Evolutionary conservation across 257 asterid species (phyloP).

Genomic region (Nicotiana paniculata): DNA sequence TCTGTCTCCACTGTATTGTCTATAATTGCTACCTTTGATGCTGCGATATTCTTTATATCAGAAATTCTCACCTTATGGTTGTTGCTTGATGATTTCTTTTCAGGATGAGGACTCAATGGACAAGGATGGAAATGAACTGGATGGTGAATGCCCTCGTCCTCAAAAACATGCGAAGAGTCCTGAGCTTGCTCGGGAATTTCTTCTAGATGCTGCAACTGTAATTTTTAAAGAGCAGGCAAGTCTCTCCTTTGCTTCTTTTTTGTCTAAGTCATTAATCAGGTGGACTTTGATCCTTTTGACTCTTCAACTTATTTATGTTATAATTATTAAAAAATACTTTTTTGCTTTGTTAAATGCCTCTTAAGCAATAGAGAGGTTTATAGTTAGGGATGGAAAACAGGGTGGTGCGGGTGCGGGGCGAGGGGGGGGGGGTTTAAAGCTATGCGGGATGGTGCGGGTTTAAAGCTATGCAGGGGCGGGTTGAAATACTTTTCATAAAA

Average conservation of each 20-base stretch:
- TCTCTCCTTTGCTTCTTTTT: slow-evolving; percentile 3
- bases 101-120: slow-evolving; percentile 98
- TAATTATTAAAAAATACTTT: neutral
- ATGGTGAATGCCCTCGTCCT: slow-evolving; percentile 95
- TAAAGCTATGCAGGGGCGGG: too few species aligned
- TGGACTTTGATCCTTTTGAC: neutral
- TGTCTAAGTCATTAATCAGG: neutral
- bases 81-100: slow-evolving; percentile 8
- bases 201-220: slow-evolving; percentile 96
- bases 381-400: too few species aligned
- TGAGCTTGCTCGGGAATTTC: slow-evolving; percentile 99
- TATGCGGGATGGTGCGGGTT: too few species aligned
- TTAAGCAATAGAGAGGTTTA: neutral
- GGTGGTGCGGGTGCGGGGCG: too few species aligned
- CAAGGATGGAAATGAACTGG: slow-evolving; percentile 91
- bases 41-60: neutral
- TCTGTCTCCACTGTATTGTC: neutral
- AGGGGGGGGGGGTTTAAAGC: too few species aligned
- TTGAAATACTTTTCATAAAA: too few species aligned
- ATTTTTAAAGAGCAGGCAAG: slow-evolving; percentile 98
- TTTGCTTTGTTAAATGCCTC: neutral
- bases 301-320: neutral
- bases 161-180: slow-evolving; percentile 99
- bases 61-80: neutral
- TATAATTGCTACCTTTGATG: neutral